Evolutionary conservation across 768 basidiomycete species (phyloP).

Genomic region (Agaricus subrufescens): DNA sequence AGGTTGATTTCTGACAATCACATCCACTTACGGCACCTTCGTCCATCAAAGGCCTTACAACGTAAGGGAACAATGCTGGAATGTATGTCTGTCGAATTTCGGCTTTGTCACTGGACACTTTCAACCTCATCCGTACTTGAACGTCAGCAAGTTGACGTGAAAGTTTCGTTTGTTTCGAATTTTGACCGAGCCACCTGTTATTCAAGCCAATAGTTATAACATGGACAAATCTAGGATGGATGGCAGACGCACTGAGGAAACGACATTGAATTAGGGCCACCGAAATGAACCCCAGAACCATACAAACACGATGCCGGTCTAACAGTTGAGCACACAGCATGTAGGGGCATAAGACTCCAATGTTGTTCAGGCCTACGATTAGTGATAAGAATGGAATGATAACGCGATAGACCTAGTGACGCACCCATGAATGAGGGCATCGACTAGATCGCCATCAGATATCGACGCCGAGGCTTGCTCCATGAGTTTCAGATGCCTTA

Average conservation of each 20-base stretch:
- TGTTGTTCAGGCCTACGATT: constrained; percentile 79
- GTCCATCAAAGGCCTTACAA: constrained; percentile 76
- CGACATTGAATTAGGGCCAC: constrained; percentile 58
- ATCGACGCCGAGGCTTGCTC: constrained; percentile 87
- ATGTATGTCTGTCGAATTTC: constrained; percentile 93
- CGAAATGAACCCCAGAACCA: constrained; percentile 64
- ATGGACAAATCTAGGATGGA: constrained; percentile 2
- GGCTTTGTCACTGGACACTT: constrained; percentile 82
- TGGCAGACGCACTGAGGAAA: constrained; percentile 74
- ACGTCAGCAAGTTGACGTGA: constrained; percentile 79
- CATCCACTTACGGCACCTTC: constrained; percentile 60
- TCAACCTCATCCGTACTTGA: constrained; percentile 93
- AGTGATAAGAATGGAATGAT: neutral
- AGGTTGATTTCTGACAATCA: neutral
- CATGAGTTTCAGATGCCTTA: constrained; percentile 80
- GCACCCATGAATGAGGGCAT: constrained; percentile 90
- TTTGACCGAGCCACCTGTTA: constrained; percentile 92
- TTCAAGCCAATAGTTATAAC: neutral
- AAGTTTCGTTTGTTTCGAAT: constrained; percentile 88
- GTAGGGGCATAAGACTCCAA: constrained; percentile 92
- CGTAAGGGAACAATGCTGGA: constrained; percentile 77
- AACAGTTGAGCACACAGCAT: constrained; percentile 88
- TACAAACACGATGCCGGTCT: constrained; percentile 82
- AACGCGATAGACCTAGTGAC: constrained; percentile 11
- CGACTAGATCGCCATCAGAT: constrained; percentile 93